Conservation (phyloP, 768 basidiomycete genomes). For the Boletus coccyginus region DNA sequence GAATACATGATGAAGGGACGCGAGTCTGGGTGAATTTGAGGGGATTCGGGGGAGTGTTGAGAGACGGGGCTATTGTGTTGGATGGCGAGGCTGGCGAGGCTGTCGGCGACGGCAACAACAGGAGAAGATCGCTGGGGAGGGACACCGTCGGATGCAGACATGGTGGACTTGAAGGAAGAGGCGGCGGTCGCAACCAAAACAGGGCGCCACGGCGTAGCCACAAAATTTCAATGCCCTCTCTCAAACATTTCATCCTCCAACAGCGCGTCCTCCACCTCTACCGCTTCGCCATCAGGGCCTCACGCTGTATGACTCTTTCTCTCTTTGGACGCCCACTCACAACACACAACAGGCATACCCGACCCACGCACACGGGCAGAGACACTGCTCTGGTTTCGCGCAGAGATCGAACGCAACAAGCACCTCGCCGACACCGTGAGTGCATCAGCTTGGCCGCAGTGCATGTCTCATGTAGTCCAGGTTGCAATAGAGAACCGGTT, state of each 20-base stretch:
- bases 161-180: slow-evolving; percentile 24
- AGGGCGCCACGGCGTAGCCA: slow-evolving; percentile 7
- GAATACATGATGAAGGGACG: slow-evolving; percentile 64
- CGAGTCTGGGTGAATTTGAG: slow-evolving; percentile 21
- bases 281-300: slow-evolving; percentile 65
- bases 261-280: slow-evolving; percentile 61
- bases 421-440: slow-evolving; percentile 57
- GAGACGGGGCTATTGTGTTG: slow-evolving; percentile 9
- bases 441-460: not conserved
- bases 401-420: slow-evolving; percentile 64
- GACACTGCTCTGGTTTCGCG: slow-evolving; percentile 69
- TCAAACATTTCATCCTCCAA: slow-evolving; percentile 75
- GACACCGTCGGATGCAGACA: slow-evolving; percentile 33
- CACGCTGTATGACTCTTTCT: slow-evolving; percentile 48
- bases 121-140: slow-evolving; percentile 10
- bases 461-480: slow-evolving; percentile 35
- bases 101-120: slow-evolving; percentile 30
- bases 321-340: slow-evolving; percentile 1
- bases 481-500: slow-evolving; percentile 59
- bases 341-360: slow-evolving; percentile 49
- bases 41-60: slow-evolving; percentile 1
- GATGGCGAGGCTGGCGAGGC: slow-evolving; percentile 34
- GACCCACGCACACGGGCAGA: slow-evolving; percentile 60
- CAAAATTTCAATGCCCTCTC: slow-evolving; percentile 37
- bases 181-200: slow-evolving; percentile 16